These are phyloP conservation scores for Didymella sp. DNA, from an alignment of 2,329 filamentous ascomycete genomes.

Conservation along the genomic window DNA sequence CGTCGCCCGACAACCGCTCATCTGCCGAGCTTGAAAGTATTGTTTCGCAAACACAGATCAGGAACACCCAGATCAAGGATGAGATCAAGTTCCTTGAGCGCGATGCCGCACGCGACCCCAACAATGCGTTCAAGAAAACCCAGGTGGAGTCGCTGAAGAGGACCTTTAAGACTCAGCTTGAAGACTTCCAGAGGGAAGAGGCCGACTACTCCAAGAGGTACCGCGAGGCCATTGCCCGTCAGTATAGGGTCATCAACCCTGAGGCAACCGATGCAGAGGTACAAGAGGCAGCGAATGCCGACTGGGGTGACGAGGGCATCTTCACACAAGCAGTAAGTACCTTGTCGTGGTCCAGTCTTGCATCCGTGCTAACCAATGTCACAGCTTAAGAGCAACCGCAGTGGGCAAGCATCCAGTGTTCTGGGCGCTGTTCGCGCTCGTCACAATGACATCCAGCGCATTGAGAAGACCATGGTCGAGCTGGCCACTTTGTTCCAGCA, in stretches of 20 bases:
- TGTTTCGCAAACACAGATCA: conserved; percentile 72
- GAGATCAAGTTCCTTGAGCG: conserved; percentile 78
- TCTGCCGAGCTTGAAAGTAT: conserved; percentile 69
- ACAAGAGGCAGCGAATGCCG: conserved; percentile 69
- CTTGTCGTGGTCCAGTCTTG: not conserved
- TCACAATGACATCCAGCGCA: conserved; percentile 82
- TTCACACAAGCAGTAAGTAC: conserved; percentile 79
- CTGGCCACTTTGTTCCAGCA: conserved; percentile 75
- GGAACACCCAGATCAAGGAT: conserved; percentile 78
- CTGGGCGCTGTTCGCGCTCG: conserved; percentile 81
- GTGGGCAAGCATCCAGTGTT: conserved; percentile 73
- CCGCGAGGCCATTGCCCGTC: conserved; percentile 78
- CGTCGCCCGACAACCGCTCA: conserved; percentile 64
- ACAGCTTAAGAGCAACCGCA: conserved; percentile 77
- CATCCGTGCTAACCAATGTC: not conserved
- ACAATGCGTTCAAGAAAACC: conserved; percentile 70
- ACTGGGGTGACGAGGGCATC: conserved; percentile 80
- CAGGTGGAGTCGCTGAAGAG: conserved; percentile 74
- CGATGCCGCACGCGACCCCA: conserved; percentile 70
- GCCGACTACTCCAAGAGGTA: conserved; percentile 73
- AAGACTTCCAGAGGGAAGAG: conserved; percentile 75
- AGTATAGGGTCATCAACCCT: conserved; percentile 83
- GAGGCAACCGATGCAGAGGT: conserved; percentile 79
- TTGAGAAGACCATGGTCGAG: conserved; percentile 76
- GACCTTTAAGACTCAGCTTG: conserved; percentile 74